phyloP scores from a whole-genome alignment of 805 yeast genomes.

The Saccharomyces cerevisiae region DNA sequence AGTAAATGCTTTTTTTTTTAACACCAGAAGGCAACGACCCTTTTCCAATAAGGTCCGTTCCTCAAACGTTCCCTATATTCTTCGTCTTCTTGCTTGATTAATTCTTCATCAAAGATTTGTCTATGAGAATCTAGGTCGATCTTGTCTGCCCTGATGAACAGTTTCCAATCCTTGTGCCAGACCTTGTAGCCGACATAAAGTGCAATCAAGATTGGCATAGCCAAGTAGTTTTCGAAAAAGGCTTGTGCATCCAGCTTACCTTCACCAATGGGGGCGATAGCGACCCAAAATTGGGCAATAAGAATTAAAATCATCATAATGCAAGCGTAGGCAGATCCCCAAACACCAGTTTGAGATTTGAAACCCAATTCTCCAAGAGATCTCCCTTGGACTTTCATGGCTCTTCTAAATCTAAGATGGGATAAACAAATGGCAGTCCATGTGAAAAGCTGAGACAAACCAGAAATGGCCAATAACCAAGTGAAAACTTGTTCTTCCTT shows the following conservation, averaged over 20 bases:
- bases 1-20: constrained; percentile 7
- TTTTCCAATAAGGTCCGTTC: constrained; percentile 22
- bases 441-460: constrained; percentile 53
- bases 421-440: constrained; percentile 53
- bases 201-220: constrained; percentile 39
- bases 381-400: constrained; percentile 47
- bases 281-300: constrained; percentile 59
- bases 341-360: constrained; percentile 42
- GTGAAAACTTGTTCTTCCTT: constrained; percentile 51
- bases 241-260: constrained; percentile 32
- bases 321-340: constrained; percentile 48
- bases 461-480: constrained; percentile 58
- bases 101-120: constrained; percentile 29
- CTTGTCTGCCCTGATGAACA: constrained; percentile 25
- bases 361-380: constrained; percentile 45
- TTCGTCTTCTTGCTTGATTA: constrained; percentile 28
- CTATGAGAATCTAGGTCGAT: constrained; percentile 26
- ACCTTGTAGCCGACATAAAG: constrained; percentile 39
- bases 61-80: constrained; percentile 23
- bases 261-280: constrained; percentile 45
- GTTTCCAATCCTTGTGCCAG: constrained; percentile 38
- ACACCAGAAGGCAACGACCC: constrained; percentile 27
- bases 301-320: constrained; percentile 43
- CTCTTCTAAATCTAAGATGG: constrained; percentile 52
- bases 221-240: constrained; percentile 41